phyloP scores from a whole-genome alignment of 805 yeast species.

The Candida dendrica region DNA sequence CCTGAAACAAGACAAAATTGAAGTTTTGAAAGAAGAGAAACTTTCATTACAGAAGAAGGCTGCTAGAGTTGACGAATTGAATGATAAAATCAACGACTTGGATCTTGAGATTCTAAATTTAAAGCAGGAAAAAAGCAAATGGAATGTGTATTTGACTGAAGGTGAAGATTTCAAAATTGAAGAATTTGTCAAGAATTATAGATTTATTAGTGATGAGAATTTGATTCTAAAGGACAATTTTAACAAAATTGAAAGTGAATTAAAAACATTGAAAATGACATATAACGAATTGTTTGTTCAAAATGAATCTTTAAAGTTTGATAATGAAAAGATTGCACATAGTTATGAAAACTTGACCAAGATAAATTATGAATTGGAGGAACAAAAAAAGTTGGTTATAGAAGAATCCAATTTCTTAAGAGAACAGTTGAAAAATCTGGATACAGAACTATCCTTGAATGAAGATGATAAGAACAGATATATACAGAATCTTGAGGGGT shows the following conservation, averaged over 20 bases:
- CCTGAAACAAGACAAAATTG: slow-evolving; percentile 37
- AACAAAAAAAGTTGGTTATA: slow-evolving; percentile 43
- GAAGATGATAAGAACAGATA: slow-evolving; percentile 16
- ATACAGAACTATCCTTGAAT: slow-evolving; percentile 21
- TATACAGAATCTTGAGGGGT: slow-evolving; percentile 18
- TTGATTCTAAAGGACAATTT: slow-evolving; percentile 26
- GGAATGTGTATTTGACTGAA: slow-evolving; percentile 34
- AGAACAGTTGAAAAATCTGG: slow-evolving; percentile 46
- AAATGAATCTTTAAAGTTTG: slow-evolving; percentile 24
- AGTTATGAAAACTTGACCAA: slow-evolving; percentile 22
- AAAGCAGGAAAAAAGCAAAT: slow-evolving; percentile 39
- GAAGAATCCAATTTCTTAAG: slow-evolving; percentile 55
- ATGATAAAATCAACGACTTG: slow-evolving; percentile 38
- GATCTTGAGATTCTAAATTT: slow-evolving; percentile 44
- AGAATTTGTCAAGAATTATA: slow-evolving; percentile 32
- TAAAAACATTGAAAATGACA: slow-evolving; percentile 19
- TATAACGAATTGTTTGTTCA: slow-evolving; percentile 32
- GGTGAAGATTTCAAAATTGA: slow-evolving; percentile 24
- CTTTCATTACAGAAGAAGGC: slow-evolving; percentile 32
- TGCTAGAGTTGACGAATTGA: slow-evolving; percentile 29
- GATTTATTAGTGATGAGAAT: slow-evolving; percentile 32
- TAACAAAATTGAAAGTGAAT: slow-evolving; percentile 19
- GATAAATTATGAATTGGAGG: slow-evolving; percentile 37
- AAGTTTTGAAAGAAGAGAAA: slow-evolving; percentile 52
- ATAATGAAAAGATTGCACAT: slow-evolving; percentile 18